Evolutionary conservation across 2,329 filamentous ascomycete species (phyloP), one percentile per base, ranked within the genome.

Genomic region (Diaporthe capsici): DNA sequence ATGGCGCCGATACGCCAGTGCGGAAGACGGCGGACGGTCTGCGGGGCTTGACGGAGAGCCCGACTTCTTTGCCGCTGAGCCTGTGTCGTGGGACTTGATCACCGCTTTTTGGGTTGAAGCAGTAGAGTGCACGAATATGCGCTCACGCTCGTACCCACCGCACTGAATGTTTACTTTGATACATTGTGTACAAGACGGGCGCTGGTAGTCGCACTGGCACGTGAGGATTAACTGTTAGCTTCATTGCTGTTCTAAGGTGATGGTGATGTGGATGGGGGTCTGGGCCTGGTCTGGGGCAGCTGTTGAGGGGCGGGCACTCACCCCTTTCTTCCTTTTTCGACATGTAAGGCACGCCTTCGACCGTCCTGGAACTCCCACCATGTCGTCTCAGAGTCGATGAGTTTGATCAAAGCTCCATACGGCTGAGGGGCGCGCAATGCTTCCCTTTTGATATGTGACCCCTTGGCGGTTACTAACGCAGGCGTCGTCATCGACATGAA

Each of bases 151-250:
- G 51, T 80, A 80, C 17, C 79, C 79, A 58, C 78, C 78, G 47
- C 78, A 80, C 25, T 77, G 70, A n/a, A 79, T 28, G 63, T 77
- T 75, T 20, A 76, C 76, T n/a, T 77, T 77, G 20, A 67, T 68
- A 61, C 79, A 80, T 51, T 80, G 79, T n/a, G 74, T 70, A 25
- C 79, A 80, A 13, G 76, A 71, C 15, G 79, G 79, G n/a, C 79
- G 76, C 28, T 74, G 74, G 34, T 79, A 78, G 37, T 80, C 79
- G 74, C 79, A 80, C 79, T 80, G 34, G 34, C 22, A 15, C 12
- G 17, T n/a, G 28, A 7, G n/a, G 5, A n/a, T 20, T 55, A 13
- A 44, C 5, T 22, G 10, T 60, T 15, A 53, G 7, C 67, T 20
- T 20, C 13, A 25, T n/a, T 15, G 28, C 44, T 20, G 20, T 51